phyloP scores from a whole-genome alignment of 306 rosid species.

The Cucurbita moschata region DNA sequence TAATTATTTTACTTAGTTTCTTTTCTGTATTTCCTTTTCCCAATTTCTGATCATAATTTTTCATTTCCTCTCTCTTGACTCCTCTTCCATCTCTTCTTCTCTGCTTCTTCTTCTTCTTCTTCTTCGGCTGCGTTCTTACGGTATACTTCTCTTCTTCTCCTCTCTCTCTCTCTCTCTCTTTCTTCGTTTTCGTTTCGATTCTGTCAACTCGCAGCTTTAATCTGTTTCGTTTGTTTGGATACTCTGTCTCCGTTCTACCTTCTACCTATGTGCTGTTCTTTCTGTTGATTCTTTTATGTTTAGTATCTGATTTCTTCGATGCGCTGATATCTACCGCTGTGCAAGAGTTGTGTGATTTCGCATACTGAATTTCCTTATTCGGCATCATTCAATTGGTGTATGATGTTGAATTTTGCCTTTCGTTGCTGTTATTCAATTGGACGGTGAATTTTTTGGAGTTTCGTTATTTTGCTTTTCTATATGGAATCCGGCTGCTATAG shows the following conservation, averaged over 20 bases:
- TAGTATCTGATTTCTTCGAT: background rate
- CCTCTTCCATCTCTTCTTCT: background rate
- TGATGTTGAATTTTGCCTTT: background rate
- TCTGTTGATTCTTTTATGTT: background rate
- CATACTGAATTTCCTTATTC: background rate
- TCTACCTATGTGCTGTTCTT: background rate
- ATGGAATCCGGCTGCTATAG: background rate
- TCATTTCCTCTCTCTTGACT: background rate
- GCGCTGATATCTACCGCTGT: background rate
- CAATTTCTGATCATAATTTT: background rate
- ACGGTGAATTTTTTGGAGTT: background rate
- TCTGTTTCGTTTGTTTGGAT: background rate
- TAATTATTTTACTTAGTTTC: background rate
- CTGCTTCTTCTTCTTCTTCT: background rate
- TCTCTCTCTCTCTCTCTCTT: too few relatives aligned
- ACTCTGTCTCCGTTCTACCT: background rate
- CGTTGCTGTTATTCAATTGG: background rate
- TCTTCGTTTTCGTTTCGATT: background rate
- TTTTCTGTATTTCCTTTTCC: background rate
- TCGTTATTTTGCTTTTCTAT: background rate
- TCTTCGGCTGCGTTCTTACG: background rate
- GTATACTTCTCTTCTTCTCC: conserved; percentile 1
- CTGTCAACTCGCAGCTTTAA: background rate
- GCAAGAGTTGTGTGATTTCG: background rate
- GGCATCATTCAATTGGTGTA: background rate